phyloP scores from a whole-genome alignment of 192 early-diverging fungal genomes.

The Chytriomyces sp. region DNA sequence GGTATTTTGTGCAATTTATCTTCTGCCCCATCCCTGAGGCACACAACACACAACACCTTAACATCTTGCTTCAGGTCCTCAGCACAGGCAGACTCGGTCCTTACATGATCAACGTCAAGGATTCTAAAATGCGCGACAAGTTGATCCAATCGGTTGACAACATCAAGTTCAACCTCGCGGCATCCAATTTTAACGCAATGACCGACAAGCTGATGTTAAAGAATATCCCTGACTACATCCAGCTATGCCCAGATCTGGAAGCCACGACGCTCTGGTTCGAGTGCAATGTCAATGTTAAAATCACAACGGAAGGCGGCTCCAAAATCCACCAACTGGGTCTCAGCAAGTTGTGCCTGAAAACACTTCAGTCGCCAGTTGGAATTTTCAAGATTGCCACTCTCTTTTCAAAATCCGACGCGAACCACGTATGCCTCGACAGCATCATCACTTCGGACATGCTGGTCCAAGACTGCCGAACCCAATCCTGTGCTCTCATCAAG shows the following conservation, averaged over 20 bases:
- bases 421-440: not conserved
- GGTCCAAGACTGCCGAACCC: conserved; percentile 25
- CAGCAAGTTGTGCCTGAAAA: conserved; percentile 1
- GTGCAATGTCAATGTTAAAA: conserved; percentile 10
- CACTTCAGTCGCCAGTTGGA: conserved; percentile 13
- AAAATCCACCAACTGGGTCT: not conserved
- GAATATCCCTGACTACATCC: conserved; percentile 10
- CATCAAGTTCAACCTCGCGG: not conserved
- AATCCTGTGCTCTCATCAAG: conserved; percentile 4
- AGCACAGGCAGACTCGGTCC: not conserved
- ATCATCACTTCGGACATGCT: conserved; percentile 22
- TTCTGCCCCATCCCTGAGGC: not conserved
- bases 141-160: not conserved
- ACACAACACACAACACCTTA: not conserved
- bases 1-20: not conserved
- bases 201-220: not conserved
- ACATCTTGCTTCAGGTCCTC: not conserved
- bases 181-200: not conserved
- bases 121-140: not conserved
- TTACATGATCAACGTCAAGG: conserved; percentile 14
- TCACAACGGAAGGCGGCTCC: not conserved
- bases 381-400: not conserved
- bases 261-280: not conserved
- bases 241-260: not conserved
- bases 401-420: not conserved